Evolutionary conservation across 2,329 filamentous ascomycete genomes (phyloP).

Genomic region (Monilinia laxa): DNA sequence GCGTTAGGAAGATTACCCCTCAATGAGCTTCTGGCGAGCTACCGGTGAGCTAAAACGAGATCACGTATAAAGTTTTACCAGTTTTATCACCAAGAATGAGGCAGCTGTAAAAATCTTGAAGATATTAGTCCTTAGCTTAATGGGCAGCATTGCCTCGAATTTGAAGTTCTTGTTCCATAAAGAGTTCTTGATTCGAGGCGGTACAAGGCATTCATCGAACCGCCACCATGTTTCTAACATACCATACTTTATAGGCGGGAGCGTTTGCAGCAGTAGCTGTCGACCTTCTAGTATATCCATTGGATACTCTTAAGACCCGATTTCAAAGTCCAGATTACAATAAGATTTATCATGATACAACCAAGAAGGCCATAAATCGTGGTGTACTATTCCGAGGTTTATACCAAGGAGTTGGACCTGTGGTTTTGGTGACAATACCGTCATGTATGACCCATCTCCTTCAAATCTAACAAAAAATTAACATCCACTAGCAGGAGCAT

Average conservation of each 20-base stretch:
- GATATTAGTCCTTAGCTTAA: neutral
- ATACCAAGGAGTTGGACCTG: slow-evolving; percentile 75
- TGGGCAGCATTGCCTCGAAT: neutral
- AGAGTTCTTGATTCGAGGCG: neutral
- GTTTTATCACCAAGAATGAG: neutral
- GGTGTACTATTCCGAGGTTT: slow-evolving; percentile 66
- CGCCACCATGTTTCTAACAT: neutral
- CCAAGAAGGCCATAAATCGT: slow-evolving; percentile 53
- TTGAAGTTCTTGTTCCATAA: neutral
- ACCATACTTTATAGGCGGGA: slow-evolving; percentile 60
- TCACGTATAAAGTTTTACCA: neutral
- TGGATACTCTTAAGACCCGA: slow-evolving; percentile 88
- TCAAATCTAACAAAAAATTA: slow-evolving; percentile 23
- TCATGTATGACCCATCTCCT: slow-evolving; percentile 55
- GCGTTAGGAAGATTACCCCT: neutral
- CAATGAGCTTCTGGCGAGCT: neutral
- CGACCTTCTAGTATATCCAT: slow-evolving; percentile 72
- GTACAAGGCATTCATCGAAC: neutral
- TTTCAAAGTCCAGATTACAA: slow-evolving; percentile 77
- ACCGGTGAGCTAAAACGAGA: neutral
- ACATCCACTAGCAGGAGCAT: slow-evolving; percentile 65
- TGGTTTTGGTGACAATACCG: slow-evolving; percentile 85
- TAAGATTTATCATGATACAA: slow-evolving; percentile 60
- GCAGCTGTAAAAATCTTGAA: neutral
- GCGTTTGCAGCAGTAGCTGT: slow-evolving; percentile 83